These are phyloP conservation scores for Trichosanthes truncata DNA, from an alignment of 306 rosid genomes.

Conservation along the genomic window DNA sequence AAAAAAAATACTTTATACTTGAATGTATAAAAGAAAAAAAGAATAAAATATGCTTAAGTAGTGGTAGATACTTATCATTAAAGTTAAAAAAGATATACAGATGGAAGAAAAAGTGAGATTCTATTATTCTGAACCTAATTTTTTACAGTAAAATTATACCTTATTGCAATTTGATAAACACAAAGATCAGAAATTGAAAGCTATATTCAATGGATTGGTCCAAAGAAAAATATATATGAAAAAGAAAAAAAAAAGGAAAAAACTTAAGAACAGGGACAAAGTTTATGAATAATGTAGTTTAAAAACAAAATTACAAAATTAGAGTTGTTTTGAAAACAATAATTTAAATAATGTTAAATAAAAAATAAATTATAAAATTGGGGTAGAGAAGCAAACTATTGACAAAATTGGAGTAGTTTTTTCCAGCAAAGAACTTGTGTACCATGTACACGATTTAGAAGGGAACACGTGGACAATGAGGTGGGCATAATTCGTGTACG, in stretches of 20 bases:
- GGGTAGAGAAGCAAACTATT: too few relatives aligned
- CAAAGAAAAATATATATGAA: conserved; percentile 2
- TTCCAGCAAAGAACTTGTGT: too few relatives aligned
- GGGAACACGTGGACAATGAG: too few relatives aligned
- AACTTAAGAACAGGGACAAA: conserved; percentile 7
- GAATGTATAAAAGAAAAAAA: not conserved
- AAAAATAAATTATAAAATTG: too few relatives aligned
- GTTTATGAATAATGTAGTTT: too few relatives aligned
- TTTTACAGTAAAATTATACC: conserved; percentile 17
- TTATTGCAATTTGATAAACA: conserved; percentile 20
- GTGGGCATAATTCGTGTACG: too few relatives aligned
- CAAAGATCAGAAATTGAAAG: conserved; percentile 22
- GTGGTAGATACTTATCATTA: conserved; percentile 8
- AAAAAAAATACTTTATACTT: not conserved
- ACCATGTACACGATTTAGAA: too few relatives aligned
- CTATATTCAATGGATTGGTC: conserved; percentile 34
- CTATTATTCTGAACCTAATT: conserved; percentile 39
- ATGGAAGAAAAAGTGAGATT: conserved; percentile 15
- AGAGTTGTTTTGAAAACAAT: too few relatives aligned
- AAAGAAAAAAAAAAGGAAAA: not conserved
- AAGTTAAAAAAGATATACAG: conserved; percentile 6
- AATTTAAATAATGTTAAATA: too few relatives aligned
- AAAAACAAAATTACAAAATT: too few relatives aligned
- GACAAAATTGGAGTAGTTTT: too few relatives aligned
- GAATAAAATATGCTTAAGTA: not conserved